phyloP scores from a whole-genome alignment of 352 stramenopile genomes.

The Phytopythium oedochilum region DNA sequence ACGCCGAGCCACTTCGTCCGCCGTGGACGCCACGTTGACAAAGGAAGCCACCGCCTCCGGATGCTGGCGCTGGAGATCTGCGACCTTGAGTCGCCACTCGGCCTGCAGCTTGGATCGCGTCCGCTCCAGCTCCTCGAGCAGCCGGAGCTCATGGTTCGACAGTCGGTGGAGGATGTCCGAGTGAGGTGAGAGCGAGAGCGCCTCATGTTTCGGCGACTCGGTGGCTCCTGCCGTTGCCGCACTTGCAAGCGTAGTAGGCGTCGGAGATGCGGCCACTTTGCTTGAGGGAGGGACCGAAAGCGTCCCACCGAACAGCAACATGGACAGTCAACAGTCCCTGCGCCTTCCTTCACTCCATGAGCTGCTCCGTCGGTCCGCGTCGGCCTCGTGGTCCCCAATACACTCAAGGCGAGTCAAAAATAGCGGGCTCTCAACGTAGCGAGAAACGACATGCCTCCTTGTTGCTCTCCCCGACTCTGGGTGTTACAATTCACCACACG shows the following conservation, averaged over 20 bases:
- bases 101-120: constrained; percentile 60
- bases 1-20: constrained; percentile 39
- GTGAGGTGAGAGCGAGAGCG: constrained; percentile 28
- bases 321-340: too few relatives aligned
- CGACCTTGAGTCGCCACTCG: constrained; percentile 66
- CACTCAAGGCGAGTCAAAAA: too few relatives aligned
- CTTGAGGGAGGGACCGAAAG: constrained; percentile 30
- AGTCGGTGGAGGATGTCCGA: constrained; percentile 64
- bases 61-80: constrained; percentile 40
- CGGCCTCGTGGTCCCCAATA: too few relatives aligned
- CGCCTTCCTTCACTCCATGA: too few relatives aligned
- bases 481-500: background rate
- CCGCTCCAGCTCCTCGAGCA: constrained; percentile 75
- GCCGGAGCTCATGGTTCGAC: constrained; percentile 70
- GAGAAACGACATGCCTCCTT: background rate
- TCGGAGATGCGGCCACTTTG: too few relatives aligned
- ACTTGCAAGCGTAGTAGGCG: background rate
- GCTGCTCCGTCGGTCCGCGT: background rate
- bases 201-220: background rate
- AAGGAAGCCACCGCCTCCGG: constrained; percentile 21
- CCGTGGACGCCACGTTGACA: too few relatives aligned
- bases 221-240: background rate
- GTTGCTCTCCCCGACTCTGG: background rate
- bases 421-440: background rate
- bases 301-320: constrained; percentile 70